Conservation (phyloP, 192 early-diverging fungal species). For the Backusella tuberculispora region DNA sequence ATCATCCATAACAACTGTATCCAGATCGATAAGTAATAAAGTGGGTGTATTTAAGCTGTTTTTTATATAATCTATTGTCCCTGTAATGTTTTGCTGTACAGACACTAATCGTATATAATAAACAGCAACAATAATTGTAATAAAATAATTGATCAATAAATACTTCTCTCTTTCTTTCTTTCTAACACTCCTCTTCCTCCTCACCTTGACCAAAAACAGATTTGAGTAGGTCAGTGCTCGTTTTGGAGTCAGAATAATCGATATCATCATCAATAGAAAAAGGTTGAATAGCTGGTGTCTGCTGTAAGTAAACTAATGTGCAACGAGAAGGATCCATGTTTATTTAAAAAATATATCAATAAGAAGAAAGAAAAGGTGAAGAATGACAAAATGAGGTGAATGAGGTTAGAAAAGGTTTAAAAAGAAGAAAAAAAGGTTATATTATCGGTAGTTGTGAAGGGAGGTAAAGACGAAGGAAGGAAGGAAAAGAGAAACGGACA, state of each 20-base stretch:
- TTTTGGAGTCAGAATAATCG: not conserved
- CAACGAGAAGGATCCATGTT: slow-evolving; percentile 7
- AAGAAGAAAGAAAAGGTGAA: too few relatives aligned
- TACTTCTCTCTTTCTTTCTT: too few relatives aligned
- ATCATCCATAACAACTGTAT: not conserved
- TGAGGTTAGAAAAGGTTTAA: not conserved
- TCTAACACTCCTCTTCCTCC: not conserved
- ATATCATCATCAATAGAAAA: not conserved
- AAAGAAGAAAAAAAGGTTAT: not conserved
- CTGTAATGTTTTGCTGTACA: slow-evolving; percentile 11
- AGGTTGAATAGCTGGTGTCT: not conserved
- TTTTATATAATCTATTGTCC: slow-evolving; percentile 1
- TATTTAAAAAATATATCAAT: not conserved
- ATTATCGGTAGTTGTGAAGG: not conserved
- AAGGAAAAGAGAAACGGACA: not conserved
- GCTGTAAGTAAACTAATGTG: not conserved
- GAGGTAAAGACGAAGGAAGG: not conserved
- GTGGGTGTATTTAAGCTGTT: not conserved
- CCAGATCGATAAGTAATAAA: slow-evolving; percentile 19
- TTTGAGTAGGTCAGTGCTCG: not conserved
- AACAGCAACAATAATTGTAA: not conserved
- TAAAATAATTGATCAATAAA: not conserved
- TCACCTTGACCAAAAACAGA: slow-evolving; percentile 25
- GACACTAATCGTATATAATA: not conserved
- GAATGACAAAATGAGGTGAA: too few relatives aligned